Base-by-base conservation (phyloP, 75 land plant species). In the Sequoiadendron giganteum region DNA sequence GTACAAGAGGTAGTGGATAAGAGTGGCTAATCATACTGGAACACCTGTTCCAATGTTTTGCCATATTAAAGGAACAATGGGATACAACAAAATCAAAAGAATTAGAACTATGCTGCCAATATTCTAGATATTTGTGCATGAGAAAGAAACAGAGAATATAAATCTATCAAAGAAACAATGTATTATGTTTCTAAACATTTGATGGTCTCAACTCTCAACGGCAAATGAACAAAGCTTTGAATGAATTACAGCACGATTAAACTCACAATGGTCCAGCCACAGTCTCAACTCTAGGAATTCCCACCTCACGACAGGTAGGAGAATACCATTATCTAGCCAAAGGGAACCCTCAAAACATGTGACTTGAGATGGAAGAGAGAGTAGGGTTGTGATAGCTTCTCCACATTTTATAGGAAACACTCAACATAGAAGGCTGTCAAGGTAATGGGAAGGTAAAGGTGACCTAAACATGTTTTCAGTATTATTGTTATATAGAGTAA, bases 21-120 rank as follows among this genome's bases (percentile, higher is more conserved):
- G 34, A 42, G 5, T 11, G 13, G n/a, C 16, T 45, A 11, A 28
- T 43, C 42, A 45, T n/a, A 10, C n/a, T 19, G 84, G 84, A 16
- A n/a, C 13, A n/a, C 14, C 32, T 13, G 30, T n/a, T 47, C 28
- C 42, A 10, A 21, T 79, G 19, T 52, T 42, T 42, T 42, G 42
- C 43, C n/a, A 40, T 8, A 79, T 40, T 21, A 42, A 45, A 13
- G 30, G 30, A 86, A 82, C 48, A n/a, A 9, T 42, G 28, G 28
- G 82, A 42, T 82, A 25, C 47, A 80, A 28, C 28, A 82, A 82
- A 85, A 85, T 13, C 3, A 15, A 21, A 19, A 75, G 43, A 87
- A 87, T 28, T 86, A 87, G 21, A 32, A 47, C 52, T n/a, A 82
- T 28, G 32, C 30, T 82, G 47, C 43, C 52, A 82, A 82, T n/a